phyloP scores from a whole-genome alignment of 2,329 filamentous ascomycete genomes.

The Dichotomopilus funicola region DNA sequence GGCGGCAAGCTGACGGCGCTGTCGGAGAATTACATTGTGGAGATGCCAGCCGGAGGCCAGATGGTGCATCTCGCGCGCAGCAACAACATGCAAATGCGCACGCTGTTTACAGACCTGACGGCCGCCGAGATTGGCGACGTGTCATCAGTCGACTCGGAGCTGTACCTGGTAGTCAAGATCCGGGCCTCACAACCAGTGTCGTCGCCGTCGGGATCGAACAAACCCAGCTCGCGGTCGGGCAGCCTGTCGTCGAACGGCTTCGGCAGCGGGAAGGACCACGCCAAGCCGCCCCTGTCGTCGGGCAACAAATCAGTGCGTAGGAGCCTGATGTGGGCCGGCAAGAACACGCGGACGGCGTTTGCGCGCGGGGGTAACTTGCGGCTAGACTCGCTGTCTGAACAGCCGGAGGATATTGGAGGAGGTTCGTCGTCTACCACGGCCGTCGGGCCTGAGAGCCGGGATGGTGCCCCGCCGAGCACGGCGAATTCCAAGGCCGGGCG shows the following conservation, averaged over 20 bases:
- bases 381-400: slow-evolving; percentile 53
- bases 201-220: slow-evolving; percentile 25
- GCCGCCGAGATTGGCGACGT: slow-evolving; percentile 63
- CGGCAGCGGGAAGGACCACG: slow-evolving; percentile 35
- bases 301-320: slow-evolving; percentile 51
- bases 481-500: slow-evolving; percentile 44
- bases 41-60: slow-evolving; percentile 67
- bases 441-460: slow-evolving; percentile 35
- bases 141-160: slow-evolving; percentile 58
- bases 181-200: slow-evolving; percentile 51
- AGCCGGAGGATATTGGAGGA: slow-evolving; percentile 34
- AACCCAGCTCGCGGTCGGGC: slow-evolving; percentile 48
- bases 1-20: slow-evolving; percentile 59
- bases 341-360: slow-evolving; percentile 47
- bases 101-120: slow-evolving; percentile 80
- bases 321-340: slow-evolving; percentile 65
- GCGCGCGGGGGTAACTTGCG: slow-evolving; percentile 43
- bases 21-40: slow-evolving; percentile 77
- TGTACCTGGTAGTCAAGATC: slow-evolving; percentile 81
- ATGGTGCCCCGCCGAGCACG: slow-evolving; percentile 48
- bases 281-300: slow-evolving; percentile 43
- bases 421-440: slow-evolving; percentile 29
- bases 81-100: slow-evolving; percentile 61
- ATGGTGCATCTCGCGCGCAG: slow-evolving; percentile 55
- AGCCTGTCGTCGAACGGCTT: slow-evolving; percentile 34